Evolutionary conservation across 2,329 filamentous ascomycete species (phyloP), one percentile per base, ranked within the genome.

Genomic region (Lachnellula suecica): DNA sequence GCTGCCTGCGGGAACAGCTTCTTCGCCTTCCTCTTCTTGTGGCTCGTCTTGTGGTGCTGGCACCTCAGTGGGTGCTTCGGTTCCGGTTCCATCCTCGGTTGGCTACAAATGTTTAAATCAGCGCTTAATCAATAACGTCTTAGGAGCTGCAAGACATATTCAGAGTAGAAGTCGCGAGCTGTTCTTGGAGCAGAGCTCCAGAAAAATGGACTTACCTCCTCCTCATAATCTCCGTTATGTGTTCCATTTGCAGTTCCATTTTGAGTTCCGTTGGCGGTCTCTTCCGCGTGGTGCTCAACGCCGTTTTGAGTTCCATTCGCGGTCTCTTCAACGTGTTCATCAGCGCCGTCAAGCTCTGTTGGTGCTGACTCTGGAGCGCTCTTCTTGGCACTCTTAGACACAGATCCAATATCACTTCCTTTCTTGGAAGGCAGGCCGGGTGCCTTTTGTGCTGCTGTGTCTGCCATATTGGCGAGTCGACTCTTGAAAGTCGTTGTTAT

Each of bases 1-100:
- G 38, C 43, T 60, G 19, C 62, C 61, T 4, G 58, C 59, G 35
- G 54, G 54, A 20, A 58, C 22, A 10, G 54, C 55, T 34, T 58
- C 56, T 17, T 38, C 42, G 2, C 45, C 53, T 22, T 52, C 53
- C 10, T 53, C 53, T 24, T 54, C 53, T n/a, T 51, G 48, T 29
- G 53, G 44, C 24, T 42, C 53, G 3, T n/a, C 31, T 2, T 34
- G 13, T 34, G 31, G 13, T 1, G 31, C 31, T 6, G 31, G 31
- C 9, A 34, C 31, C 17, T 34, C 31, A 7, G 31, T 34, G 6
- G 42, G 46, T 20, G 47, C 48, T 20, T 54, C 53, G 27, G 52
- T 48, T 25, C 22, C 57, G 6, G 52, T 55, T 15, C 57, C 59
- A 13, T 50, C 44, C 17, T 54, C 54, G 10, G 52, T 44, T 38